Conservation (phyloP, 768 basidiomycete species). For the Pleurotus tuber-regium region DNA sequence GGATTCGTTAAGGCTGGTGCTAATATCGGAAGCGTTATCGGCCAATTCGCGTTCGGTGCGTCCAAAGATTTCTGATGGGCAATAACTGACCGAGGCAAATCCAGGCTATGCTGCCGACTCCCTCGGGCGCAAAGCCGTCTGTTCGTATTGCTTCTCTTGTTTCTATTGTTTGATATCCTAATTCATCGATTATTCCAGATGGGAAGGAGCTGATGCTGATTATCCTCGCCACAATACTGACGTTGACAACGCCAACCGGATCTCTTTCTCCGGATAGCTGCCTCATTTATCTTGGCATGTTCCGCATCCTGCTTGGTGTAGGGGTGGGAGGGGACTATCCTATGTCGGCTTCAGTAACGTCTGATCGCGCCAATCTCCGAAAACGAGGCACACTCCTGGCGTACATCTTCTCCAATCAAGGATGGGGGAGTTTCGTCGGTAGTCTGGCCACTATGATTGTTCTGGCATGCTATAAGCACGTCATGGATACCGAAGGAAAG, state of each 20-base stretch:
- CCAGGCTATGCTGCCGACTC: constrained; percentile 64
- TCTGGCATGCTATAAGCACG: constrained; percentile 59
- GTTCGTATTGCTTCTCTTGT: no score
- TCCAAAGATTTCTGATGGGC: no score
- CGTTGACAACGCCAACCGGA: constrained; percentile 59
- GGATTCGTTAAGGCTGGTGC: constrained; percentile 65
- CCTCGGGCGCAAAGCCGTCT: constrained; percentile 67
- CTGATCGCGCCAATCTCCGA: constrained; percentile 61
- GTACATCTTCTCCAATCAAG: constrained; percentile 78
- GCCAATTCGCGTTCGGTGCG: constrained; percentile 61
- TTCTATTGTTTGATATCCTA: no score
- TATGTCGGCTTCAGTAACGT: constrained; percentile 68
- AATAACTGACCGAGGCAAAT: no score
- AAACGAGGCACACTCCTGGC: constrained; percentile 76
- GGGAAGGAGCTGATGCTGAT: constrained; percentile 81
- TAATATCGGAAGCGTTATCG: constrained; percentile 73
- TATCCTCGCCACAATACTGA: constrained; percentile 73
- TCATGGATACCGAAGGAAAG: constrained; percentile 58
- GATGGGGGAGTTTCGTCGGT: constrained; percentile 72
- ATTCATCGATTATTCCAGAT: constrained; percentile 31
- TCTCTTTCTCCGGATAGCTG: constrained; percentile 44
- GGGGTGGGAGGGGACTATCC: constrained; percentile 83
- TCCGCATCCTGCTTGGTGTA: constrained; percentile 71
- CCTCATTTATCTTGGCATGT: constrained; percentile 63
- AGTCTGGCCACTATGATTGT: constrained; percentile 62